Base-by-base conservation (phyloP, 2,329 filamentous ascomycete genomes). In the Ophiocordyceps camponoti-rufipedis region DNA sequence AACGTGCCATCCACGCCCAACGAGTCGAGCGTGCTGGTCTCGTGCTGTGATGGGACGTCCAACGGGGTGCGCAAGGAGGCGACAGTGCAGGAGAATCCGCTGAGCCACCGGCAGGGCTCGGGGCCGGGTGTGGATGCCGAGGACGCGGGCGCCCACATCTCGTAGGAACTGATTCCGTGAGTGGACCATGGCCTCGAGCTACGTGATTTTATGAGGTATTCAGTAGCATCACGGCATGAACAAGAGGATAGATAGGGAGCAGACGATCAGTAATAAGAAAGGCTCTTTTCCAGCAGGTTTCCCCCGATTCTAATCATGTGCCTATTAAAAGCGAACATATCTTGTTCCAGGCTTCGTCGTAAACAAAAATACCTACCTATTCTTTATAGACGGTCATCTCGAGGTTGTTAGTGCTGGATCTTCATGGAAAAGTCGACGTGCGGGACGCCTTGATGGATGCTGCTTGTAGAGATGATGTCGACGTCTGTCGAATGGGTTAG, bases 371-470 rank as follows among this genome's bases (percentile, higher is more conserved):
- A 23, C 3, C 3, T 23, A 23, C 23, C 23, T 23, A 23, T 23
- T 23, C 23, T 23, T 23, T 23, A 23, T 23, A 23, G 23, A 23
- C 23, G 3, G 5, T 23, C 23, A 3, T 23, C 23, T 23, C 14
- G 6, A 16, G 14, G 14, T 8, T n/a, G 7, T 53, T 56, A 63
- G 44, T 63, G 62, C 41, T 65, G 60, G 51, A 98, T 88, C 69
- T 98, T 98, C 53, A 98, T 71, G 5, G 88, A 95, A 61, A 95
- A 96, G 62, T 98, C 91, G 42, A 98, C 79, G 59, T 95, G 87
- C 29, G 83, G 78, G 3, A 93, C 86, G 3, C 91, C 89, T 66
- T 98, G 91, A 58, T 98, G 91, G 57, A 98, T 95, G 45, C 85
- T 89, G 60, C 88, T 95, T 41, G 89, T 95, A 41, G 88, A 95